These are phyloP conservation scores for Mycosphaerella arachidis DNA, from an alignment of 2,329 filamentous ascomycete species.

Conservation along the genomic window DNA sequence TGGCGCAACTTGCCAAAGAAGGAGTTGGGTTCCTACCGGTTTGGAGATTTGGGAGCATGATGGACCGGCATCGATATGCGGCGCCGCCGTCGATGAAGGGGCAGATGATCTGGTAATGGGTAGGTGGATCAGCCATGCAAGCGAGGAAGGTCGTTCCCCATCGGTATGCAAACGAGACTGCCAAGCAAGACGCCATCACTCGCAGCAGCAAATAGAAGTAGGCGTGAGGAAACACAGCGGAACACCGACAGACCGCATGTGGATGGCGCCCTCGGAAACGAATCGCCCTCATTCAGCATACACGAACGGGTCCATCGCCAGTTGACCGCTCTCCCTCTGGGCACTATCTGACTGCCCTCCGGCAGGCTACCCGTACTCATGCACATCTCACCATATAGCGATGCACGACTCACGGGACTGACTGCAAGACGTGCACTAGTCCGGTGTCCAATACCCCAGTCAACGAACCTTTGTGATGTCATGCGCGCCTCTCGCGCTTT, in stretches of 20 bases:
- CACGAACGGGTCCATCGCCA: not conserved
- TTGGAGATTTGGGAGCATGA: not conserved
- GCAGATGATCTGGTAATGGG: not conserved
- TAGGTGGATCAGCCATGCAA: not conserved
- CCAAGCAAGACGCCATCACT: not conserved
- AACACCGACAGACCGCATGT: not conserved
- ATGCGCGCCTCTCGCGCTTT: not conserved
- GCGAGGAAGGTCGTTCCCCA: not conserved
- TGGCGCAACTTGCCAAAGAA: not conserved
- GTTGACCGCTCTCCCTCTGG: not conserved
- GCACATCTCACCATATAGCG: not conserved
- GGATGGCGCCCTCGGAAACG: not conserved
- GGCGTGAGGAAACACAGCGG: not conserved
- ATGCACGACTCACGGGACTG: not conserved
- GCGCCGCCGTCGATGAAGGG: not conserved
- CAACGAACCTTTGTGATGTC: not conserved
- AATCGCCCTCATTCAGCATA: not conserved
- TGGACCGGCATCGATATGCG: not conserved
- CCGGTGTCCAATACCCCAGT: not conserved
- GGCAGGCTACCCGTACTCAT: not conserved
- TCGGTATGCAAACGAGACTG: not conserved
- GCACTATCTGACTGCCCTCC: not conserved
- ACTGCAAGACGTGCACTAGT: not conserved
- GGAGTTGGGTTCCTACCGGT: not conserved
- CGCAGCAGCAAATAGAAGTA: not conserved